These are phyloP conservation scores for Candida khao-thaluensis DNA, from an alignment of 805 yeast genomes.

Conservation along the genomic window DNA sequence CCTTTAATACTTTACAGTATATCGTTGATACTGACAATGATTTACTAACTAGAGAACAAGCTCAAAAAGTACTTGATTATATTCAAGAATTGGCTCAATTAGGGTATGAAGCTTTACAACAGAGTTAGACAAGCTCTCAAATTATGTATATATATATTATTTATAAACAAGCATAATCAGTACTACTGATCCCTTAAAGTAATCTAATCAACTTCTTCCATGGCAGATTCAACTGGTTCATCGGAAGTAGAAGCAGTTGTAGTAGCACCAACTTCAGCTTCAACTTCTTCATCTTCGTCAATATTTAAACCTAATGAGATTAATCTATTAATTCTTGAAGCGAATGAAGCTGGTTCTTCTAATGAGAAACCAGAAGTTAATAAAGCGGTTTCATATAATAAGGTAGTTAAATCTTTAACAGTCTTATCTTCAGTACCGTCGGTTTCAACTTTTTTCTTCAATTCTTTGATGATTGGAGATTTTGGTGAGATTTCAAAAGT, in stretches of 20 bases:
- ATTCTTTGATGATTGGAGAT: conserved; percentile 92
- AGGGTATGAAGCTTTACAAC: conserved; percentile 13
- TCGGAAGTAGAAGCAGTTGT: conserved; percentile 51
- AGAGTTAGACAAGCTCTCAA: background rate
- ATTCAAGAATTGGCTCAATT: conserved; percentile 26
- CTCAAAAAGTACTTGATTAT: conserved; percentile 33
- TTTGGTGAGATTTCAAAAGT: conserved; percentile 98
- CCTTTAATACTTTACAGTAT: conserved; percentile 45
- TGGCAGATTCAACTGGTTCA: conserved; percentile 84
- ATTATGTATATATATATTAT: conserved; percentile 5
- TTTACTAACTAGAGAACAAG: conserved; percentile 59
- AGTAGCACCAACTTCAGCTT: conserved; percentile 51
- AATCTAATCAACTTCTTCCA: conserved; percentile 98
- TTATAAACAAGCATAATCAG: conserved; percentile 13
- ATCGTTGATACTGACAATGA: conserved; percentile 51
- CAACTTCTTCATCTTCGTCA: conserved; percentile 76
- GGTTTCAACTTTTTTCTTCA: conserved; percentile 92
- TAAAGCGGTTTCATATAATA: conserved; percentile 96
- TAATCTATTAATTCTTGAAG: conserved; percentile 96
- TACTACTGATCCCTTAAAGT: too few relatives aligned
- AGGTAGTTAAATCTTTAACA: conserved; percentile 94
- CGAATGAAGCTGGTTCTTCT: conserved; percentile 97
- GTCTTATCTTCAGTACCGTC: conserved; percentile 98
- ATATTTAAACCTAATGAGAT: conserved; percentile 97
- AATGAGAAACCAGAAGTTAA: conserved; percentile 98